Base-by-base conservation (phyloP, 164 flowering plant species). In the Nymphaea thermarum region DNA sequence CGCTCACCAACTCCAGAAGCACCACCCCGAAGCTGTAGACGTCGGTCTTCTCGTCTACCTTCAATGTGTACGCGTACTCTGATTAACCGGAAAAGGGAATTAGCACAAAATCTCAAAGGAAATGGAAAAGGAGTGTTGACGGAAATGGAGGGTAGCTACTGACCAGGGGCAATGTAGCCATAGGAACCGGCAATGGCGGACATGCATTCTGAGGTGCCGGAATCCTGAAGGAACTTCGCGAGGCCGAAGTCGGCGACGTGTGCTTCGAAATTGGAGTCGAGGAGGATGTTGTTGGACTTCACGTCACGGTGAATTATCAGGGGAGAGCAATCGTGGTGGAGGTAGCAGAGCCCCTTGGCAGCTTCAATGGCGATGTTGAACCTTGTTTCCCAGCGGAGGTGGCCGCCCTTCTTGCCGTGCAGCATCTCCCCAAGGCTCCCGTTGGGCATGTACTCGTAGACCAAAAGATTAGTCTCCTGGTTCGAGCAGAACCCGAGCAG, bases 221-320 rank as follows among this genome's bases (percentile, higher is more conserved):
- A 92, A 77, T 92, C 98, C 68, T 90, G 99, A 70, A 95, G 76
- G 69, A 94, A 94, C 79, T 94, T 94, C 71, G 98, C 97, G 16
- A 94, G 97, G 41, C 98, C 98, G 64, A 94, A 94, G 79, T 94
- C 98, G 25, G 98, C 98, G 41, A 94, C 98, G 78, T 91, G 98
- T 17, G 98, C 98, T 79, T 91, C 97, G 70, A 85, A 84, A 76
- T 67, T 76, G 60, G 89, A 86, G 66, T 94, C 98, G 2, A 94
- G 86, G 10, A 94, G 90, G 63, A 94, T 94, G 77, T 94, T 94
- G 82, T 94, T 94, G 2, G 98, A 94, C 63, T 94, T 94, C 44
- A 94, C 98, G 67, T 94, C 98, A 1, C 98, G 85, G 59, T 95
- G 99, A n/a, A 95, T 84, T 62, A 95, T 95, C 75, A 87, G 67